These are phyloP conservation scores for Bipolaris bicolor DNA, from an alignment of 2,329 filamentous ascomycete genomes.

Conservation along the genomic window DNA sequence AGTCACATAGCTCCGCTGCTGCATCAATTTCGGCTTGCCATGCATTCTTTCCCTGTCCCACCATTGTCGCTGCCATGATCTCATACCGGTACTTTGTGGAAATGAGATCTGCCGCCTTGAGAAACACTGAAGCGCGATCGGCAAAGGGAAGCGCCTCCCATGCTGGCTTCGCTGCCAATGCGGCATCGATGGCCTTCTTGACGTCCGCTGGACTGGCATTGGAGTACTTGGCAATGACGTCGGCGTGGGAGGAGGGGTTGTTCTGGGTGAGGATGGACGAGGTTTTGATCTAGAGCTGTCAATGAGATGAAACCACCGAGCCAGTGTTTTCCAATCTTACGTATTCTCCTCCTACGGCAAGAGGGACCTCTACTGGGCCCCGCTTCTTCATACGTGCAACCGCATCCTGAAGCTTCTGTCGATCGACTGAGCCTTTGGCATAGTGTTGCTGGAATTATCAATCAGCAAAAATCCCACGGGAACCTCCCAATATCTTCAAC, in stretches of 20 bases:
- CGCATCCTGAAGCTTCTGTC: conserved; percentile 76
- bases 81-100: conserved; percentile 94
- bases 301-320: conserved; percentile 6
- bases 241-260: conserved; percentile 81
- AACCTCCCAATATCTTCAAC: conserved; percentile 38
- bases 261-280: conserved; percentile 71
- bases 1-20: conserved; percentile 90
- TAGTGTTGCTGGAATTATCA: conserved; percentile 78
- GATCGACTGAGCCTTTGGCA: conserved; percentile 78
- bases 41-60: conserved; percentile 96
- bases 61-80: conserved; percentile 93
- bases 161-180: conserved; percentile 80
- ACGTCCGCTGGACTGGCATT: conserved; percentile 80
- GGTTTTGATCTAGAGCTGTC: conserved; percentile 65
- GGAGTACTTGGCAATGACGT: conserved; percentile 81
- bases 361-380: conserved; percentile 76
- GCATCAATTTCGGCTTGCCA: conserved; percentile 99
- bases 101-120: conserved; percentile 93
- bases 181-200: conserved; percentile 78
- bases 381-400: conserved; percentile 72
- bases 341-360: conserved; percentile 83
- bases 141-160: conserved; percentile 90
- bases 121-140: conserved; percentile 89
- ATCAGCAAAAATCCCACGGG: conserved; percentile 8
- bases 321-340: conserved; percentile 53